phyloP scores from a whole-genome alignment of 176 grass and related monocot genomes.

The Hordeum vulgare region MorexV3_pseudomolecules_assembly NC_058519.1:47030181-47030680 shows the following conservation, averaged over 20 bases:
- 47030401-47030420: not conserved
- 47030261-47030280: no score
- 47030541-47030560: not conserved
- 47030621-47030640: not conserved
- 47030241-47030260: no score
- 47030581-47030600: not conserved
- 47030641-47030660: not conserved
- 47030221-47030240: no score
- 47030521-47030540: no score
- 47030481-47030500: not conserved
- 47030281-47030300: not conserved
- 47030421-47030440: conserved; percentile 28
- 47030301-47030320: not conserved
- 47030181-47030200: no score
- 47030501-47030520: not conserved
- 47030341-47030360: not conserved
- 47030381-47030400: conserved; percentile 19
- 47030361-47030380: not conserved
- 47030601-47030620: not conserved
- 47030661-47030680: not conserved
- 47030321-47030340: conserved; percentile 4
- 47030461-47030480: not conserved
- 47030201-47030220: no score
- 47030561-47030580: not conserved
- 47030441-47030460: conserved; percentile 1